Conservation (phyloP, 306 rosid species). For the Trifolium pratense region DNA sequence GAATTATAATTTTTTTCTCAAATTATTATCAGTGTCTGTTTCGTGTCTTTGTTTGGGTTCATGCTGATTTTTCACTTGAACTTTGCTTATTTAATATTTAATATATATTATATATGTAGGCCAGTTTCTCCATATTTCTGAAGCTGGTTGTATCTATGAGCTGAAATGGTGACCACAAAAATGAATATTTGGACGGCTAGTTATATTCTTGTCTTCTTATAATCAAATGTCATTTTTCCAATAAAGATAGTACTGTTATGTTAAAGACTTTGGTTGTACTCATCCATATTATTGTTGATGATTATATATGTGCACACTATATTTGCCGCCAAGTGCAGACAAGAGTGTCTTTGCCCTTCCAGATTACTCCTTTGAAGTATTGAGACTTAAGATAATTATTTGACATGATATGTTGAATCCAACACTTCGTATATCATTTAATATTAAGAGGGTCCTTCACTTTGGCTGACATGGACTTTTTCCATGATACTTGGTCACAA, state of each 20-base stretch:
- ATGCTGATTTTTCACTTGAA: not conserved
- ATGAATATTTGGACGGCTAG: constrained; percentile 33
- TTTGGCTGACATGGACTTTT: constrained; percentile 15
- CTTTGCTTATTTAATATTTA: not conserved
- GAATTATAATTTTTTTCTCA: too few species aligned
- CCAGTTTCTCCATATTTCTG: constrained; percentile 17
- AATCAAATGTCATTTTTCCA: constrained; percentile 6
- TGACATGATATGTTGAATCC: constrained; percentile 32
- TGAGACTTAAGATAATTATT: not conserved
- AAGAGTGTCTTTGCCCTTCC: constrained; percentile 46
- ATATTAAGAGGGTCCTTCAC: constrained; percentile 33
- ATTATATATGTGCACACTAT: constrained; percentile 17
- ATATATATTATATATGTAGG: not conserved
- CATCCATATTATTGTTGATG: constrained; percentile 28
- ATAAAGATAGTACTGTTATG: not conserved
- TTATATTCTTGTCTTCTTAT: constrained; percentile 35
- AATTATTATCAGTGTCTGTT: too few species aligned
- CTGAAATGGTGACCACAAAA: constrained; percentile 27
- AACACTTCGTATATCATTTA: constrained; percentile 10
- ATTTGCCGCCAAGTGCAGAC: constrained; percentile 42
- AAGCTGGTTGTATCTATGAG: not conserved
- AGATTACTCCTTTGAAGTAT: constrained; percentile 42
- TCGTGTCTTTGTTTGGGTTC: too few species aligned
- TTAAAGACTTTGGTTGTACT: constrained; percentile 2
- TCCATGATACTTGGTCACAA: constrained; percentile 31